Evolutionary conservation across 2,329 filamentous ascomycete species (phyloP).

Genomic region (Penicillium nordicum): DNA sequence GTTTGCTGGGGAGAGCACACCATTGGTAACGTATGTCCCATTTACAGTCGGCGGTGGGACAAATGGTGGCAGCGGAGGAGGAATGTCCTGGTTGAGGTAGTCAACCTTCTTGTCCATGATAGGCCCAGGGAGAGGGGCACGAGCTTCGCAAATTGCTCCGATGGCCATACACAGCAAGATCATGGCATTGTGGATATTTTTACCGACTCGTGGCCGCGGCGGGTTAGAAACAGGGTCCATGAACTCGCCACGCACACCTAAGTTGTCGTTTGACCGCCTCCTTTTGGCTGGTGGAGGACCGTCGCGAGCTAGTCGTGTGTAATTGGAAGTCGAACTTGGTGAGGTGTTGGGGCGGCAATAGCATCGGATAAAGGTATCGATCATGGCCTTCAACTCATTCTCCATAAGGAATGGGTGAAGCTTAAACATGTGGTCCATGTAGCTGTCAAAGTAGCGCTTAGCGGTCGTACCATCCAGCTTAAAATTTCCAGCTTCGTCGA

Average conservation of each 20-base stretch:
- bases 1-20: conserved; percentile 28
- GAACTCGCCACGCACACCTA: conserved; percentile 26
- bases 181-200: conserved; percentile 75
- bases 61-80: conserved; percentile 18
- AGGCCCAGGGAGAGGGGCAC: conserved; percentile 51
- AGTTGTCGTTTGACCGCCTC: conserved; percentile 37
- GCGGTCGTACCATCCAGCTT: conserved; percentile 54
- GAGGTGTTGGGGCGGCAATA: conserved; percentile 41
- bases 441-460: conserved; percentile 52
- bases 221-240: conserved; percentile 3
- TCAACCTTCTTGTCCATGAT: conserved; percentile 42
- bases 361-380: conserved; percentile 50
- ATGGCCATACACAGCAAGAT: conserved; percentile 79
- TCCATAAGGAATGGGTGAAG: conserved; percentile 63
- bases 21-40: conserved; percentile 14
- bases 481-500: conserved; percentile 50
- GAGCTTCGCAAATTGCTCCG: conserved; percentile 71
- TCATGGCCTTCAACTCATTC: conserved; percentile 49
- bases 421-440: conserved; percentile 58
- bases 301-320: conserved; percentile 17
- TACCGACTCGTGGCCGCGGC: conserved; percentile 34
- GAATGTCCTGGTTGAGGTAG: conserved; percentile 30
- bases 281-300: conserved; percentile 34
- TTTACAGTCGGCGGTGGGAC: background rate
- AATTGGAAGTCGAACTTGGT: background rate